Conservation (phyloP, 1,139 yeast species). For the Chernovozyma aurita region DNA sequence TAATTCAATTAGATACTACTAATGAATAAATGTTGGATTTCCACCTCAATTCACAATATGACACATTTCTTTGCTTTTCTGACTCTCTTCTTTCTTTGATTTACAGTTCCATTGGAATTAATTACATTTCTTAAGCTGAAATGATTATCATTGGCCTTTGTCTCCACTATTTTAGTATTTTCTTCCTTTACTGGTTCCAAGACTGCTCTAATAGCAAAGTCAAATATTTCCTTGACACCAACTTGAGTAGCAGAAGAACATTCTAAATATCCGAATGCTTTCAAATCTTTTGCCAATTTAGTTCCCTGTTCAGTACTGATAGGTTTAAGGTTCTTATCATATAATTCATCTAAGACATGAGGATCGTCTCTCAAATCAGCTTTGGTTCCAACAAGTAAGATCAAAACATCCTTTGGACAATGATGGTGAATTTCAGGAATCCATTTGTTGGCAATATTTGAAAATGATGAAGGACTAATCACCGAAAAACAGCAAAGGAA, state of each 20-base stretch:
- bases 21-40: too few species aligned
- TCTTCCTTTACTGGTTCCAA: constrained; percentile 47
- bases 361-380: constrained; percentile 80
- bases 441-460: constrained; percentile 75
- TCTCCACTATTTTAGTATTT: constrained; percentile 1
- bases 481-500: constrained; percentile 85
- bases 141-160: neutral
- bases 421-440: constrained; percentile 85
- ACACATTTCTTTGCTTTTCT: constrained; percentile 46
- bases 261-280: constrained; percentile 74
- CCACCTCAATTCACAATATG: constrained; percentile 33
- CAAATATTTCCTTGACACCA: constrained; percentile 81
- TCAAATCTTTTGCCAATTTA: constrained; percentile 65
- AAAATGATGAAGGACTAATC: constrained; percentile 76
- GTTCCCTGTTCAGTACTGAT: constrained; percentile 60
- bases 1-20: too few species aligned
- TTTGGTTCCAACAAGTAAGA: constrained; percentile 82
- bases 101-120: neutral
- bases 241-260: constrained; percentile 92
- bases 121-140: neutral
- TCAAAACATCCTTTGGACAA: constrained; percentile 70
- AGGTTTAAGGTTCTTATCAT: constrained; percentile 59
- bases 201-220: constrained; percentile 71
- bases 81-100: constrained; percentile 26
- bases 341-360: constrained; percentile 67